Base-by-base conservation (phyloP, 139 green algal species). In the Marvania coccoides region DNA sequence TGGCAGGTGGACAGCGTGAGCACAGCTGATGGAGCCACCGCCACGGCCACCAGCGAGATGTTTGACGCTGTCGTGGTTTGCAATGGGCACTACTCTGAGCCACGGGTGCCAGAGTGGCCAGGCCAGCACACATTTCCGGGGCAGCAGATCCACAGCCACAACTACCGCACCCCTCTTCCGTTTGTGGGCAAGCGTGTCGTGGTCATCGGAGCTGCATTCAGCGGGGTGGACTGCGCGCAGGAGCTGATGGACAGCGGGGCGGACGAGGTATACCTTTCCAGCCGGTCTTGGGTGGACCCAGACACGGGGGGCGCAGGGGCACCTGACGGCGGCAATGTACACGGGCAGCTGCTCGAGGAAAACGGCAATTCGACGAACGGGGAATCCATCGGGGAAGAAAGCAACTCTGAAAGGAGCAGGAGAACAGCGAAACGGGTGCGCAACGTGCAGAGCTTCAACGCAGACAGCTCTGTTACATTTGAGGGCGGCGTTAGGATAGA, bases 11-110 rank as follows among this genome's bases (percentile, higher is more conserved):
- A 30, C 5, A 53, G n/a, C 53, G 26, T 47, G 24, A 48, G 26
- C 23, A 28, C 14, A 26, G 15, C 15, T 7, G 29, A 38, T 29
- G 2, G 37, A 12, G 4, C 14, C 2, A 28, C 15, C 10, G 33
- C n/a, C 37, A 33, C 35, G 4, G 37, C 29, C 45, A 51, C 14
- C 12, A 19, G 42, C 5, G 30, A 37, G 55, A 53, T 34, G 3
- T 91, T 87, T 67, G 88, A 95, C 67, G 88, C 85, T 12, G 61
- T 95, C 31, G 73, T 91, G 2, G 72, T 90, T 5, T 85, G 74
- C 61, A 91, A 85, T 34, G 85, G 88, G 5, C 83, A 89, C 58
- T 91, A 88, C 67, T 79, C 59, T 7, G 62, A 87, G 36, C 81
- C 86, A 69, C 42, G 34, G 29, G 58, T 88, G 28, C 60, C 83